Base-by-base conservation (phyloP, 2,329 filamentous ascomycete genomes). In the Fusarium nurragi region DNA sequence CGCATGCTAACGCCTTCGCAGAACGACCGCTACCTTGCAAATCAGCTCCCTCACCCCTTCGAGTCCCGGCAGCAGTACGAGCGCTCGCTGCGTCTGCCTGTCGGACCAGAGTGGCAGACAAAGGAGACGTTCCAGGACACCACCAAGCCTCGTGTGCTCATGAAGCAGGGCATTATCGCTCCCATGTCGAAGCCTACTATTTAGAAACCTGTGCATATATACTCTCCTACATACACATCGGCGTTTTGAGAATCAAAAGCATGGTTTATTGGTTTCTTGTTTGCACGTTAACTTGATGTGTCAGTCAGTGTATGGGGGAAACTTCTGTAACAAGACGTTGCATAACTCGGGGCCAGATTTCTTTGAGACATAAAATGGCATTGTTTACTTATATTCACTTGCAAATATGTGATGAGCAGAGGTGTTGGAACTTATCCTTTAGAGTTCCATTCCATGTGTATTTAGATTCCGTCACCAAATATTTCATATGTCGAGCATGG, bases 101-200 rank as follows among this genome's bases (percentile, higher is more conserved):
- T 98, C 60, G 95, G 95, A 2, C 92, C 91, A 16, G 94, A 99
- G 78, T 99, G 94, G 94, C 88, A 89, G 69, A 98, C 94, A n/a
- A 97, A 97, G 85, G 88, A 93, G 81, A 93, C 91, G 14, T 95
- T 95, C 84, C 94, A 98, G 82, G 88, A 90, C 70, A 87, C 87
- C 61, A 97, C 91, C 59, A 97, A 94, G 85, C 95, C 95, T 57
- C 88, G 93, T 71, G 86, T 98, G 67, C 83, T 98, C 77, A 82
- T 97, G 76, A 97, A 97, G 83, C 92, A 94, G 79, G 95, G 95
- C 43, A 84, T 96, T 68, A 93, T 99, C 77, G 86, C 88, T 71
- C 91, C 95, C 37, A 92, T 99, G 86, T 88, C 90, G 56, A 94
- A 91, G 80, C 94, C 94, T 18, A 81, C 75, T 48, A 70, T 74